Evolutionary conservation across 306 rosid species (phyloP).

Genomic region (Abrus precatorius): DNA sequence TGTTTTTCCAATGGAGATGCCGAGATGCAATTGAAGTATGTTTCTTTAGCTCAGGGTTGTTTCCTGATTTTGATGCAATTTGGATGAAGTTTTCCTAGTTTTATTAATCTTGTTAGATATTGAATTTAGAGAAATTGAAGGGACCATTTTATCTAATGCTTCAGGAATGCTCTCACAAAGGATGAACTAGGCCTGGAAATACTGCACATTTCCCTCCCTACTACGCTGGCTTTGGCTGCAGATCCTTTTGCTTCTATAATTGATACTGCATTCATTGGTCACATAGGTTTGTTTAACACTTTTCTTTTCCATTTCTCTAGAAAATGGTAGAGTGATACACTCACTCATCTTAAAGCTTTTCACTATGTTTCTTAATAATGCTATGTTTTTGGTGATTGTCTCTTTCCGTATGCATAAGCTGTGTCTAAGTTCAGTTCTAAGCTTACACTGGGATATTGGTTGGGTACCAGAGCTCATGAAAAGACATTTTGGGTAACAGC

Average conservation of each 20-base stretch:
- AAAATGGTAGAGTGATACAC: slow-evolving; percentile 3
- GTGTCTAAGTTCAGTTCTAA: slow-evolving; percentile 5
- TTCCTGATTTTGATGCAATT: slow-evolving; percentile 23
- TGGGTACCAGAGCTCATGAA: neutral
- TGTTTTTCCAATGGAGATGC: neutral
- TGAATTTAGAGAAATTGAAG: neutral
- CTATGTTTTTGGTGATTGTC: slow-evolving; percentile 31
- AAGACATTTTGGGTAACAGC: neutral
- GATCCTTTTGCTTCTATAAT: slow-evolving; percentile 62
- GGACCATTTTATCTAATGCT: neutral
- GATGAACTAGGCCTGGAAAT: slow-evolving; percentile 57
- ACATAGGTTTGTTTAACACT: slow-evolving; percentile 48
- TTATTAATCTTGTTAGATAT: neutral
- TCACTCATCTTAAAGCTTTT: neutral
- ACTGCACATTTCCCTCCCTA: slow-evolving; percentile 52
- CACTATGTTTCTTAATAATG: neutral
- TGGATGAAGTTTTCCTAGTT: slow-evolving; percentile 21
- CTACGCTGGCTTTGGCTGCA: slow-evolving; percentile 60
- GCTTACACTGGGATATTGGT: neutral
- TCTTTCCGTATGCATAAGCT: slow-evolving; percentile 1
- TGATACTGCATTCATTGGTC: slow-evolving; percentile 62
- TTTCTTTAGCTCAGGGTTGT: neutral
- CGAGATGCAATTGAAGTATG: neutral
- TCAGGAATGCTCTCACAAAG: slow-evolving; percentile 47
- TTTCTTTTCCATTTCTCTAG: neutral